Base-by-base conservation (phyloP, 2,329 filamentous ascomycete genomes). In the Penicillium psychrosexuale region DNA sequence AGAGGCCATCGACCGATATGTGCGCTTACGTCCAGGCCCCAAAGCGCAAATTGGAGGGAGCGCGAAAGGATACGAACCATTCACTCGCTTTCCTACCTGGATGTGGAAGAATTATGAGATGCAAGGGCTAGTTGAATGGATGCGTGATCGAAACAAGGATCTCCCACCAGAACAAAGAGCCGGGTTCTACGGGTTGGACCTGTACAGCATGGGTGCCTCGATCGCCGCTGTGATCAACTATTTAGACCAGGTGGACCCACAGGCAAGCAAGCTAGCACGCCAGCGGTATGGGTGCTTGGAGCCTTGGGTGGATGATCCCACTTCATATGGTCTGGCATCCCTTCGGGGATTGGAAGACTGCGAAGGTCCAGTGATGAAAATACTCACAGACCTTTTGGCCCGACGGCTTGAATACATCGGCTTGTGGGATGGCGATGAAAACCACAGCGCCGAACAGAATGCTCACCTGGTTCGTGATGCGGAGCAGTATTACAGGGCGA, bases 21-120 rank as follows among this genome's bases (percentile, higher is more conserved):
- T 82, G 13, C 75, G 80, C 7, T 72, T 75, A 47, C 72, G 77
- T 13, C 75, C 77, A 13, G 66, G 75, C 28, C 63, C 67, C 19
- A 63, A 74, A 58, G 66, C 67, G 31, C 56, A 66, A 36, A 59
- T 75, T 39, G 64, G 67, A 24, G 66, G 65, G 22, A 54, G 49
- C 27, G 58, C 58, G 2, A 62, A 60, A 13, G 61, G 66, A 6
- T 65, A 74, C 12, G 71, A 74, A 36, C 70, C 75, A 6, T 82
- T 82, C 61, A 69, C 77, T 37, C 72, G 79, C 27, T 82, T 82
- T 45, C 80, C 80, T 13, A 78, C 75, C 3, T 82, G 80, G 80
- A 82, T 82, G 80, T 82, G 80, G 80, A 74, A 80, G 11, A 82
- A 82, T 56, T 66, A 68, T 13, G 80, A 82, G 59, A 75, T 81